Conservation (phyloP, 148 eudicot genomes). For the Silene uniflora region DNA sequence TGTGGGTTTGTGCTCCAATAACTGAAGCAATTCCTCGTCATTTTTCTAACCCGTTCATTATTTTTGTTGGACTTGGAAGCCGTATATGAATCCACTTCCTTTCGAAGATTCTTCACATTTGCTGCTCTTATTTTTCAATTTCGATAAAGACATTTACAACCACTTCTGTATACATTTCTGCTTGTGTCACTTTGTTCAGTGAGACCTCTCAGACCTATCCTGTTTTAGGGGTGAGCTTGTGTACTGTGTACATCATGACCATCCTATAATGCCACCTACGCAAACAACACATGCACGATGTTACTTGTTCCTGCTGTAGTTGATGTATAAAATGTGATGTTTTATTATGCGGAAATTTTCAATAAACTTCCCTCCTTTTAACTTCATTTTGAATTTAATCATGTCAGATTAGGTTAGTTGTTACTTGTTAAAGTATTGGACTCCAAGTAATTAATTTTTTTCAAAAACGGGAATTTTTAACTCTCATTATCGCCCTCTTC, state of each 20-base stretch:
- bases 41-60: neutral
- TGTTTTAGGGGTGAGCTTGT: neutral
- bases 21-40: slow-evolving; percentile 6
- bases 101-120: neutral
- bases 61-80: neutral
- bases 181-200: neutral
- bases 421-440: neutral
- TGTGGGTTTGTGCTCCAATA: slow-evolving; percentile 10
- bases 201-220: neutral
- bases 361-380: neutral
- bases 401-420: neutral
- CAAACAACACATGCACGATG: neutral
- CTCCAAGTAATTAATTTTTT: neutral
- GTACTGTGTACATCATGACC: neutral
- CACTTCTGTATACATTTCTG: neutral
- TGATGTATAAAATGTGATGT: neutral
- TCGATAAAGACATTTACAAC: neutral
- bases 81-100: neutral
- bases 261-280: neutral
- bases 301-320: neutral
- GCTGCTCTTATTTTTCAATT: neutral
- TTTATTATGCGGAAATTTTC: neutral
- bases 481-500: neutral
- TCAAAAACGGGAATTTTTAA: neutral
- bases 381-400: neutral